phyloP scores from a whole-genome alignment of 371 early-diverging fungal species.

The Mortierella sp. region DNA sequence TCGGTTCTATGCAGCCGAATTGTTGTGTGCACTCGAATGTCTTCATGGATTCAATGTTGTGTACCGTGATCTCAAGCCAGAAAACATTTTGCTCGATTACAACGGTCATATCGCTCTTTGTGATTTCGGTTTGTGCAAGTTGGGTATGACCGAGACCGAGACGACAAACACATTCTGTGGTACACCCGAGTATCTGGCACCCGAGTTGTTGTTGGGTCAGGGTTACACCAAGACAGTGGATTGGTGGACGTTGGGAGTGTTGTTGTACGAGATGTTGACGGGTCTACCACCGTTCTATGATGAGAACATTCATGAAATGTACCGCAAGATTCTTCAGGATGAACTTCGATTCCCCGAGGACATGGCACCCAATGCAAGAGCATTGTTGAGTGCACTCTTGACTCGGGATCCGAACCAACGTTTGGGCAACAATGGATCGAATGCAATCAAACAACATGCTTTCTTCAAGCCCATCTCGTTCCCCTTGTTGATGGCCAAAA shows the following conservation, averaged over 20 bases:
- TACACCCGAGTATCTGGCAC: constrained; percentile 99
- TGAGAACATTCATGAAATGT: constrained; percentile 96
- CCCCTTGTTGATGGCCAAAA: constrained; percentile 83
- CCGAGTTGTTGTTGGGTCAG: constrained; percentile 92
- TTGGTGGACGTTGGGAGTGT: constrained; percentile 98
- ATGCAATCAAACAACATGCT: constrained; percentile 89
- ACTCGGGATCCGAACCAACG: constrained; percentile 87
- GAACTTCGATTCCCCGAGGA: constrained; percentile 89
- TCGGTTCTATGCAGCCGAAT: constrained; percentile 79
- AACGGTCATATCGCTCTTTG: constrained; percentile 97
- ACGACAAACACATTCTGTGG: constrained; percentile 98
- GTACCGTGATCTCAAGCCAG: constrained; percentile 94
- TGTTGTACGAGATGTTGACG: constrained; percentile 96
- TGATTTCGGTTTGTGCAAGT: constrained; percentile 98
- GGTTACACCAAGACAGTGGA: constrained; percentile 97
- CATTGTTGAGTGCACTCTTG: constrained; percentile 79
- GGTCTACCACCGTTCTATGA: constrained; percentile 97
- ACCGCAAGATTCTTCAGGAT: constrained; percentile 89
- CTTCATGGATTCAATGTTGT: constrained; percentile 90
- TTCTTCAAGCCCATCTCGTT: constrained; percentile 97
- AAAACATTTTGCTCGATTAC: constrained; percentile 96
- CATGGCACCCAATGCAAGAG: constrained; percentile 77
- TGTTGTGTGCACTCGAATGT: constrained; percentile 85
- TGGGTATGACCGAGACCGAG: constrained; percentile 93
- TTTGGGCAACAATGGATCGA: constrained; percentile 86